Percentiles rank a stretch among this genome's conserved stretches.
Evolutionary conservation across 371 early-diverging fungal species (phyloP).

Genomic region (Aphelidium insulamus): DNA sequence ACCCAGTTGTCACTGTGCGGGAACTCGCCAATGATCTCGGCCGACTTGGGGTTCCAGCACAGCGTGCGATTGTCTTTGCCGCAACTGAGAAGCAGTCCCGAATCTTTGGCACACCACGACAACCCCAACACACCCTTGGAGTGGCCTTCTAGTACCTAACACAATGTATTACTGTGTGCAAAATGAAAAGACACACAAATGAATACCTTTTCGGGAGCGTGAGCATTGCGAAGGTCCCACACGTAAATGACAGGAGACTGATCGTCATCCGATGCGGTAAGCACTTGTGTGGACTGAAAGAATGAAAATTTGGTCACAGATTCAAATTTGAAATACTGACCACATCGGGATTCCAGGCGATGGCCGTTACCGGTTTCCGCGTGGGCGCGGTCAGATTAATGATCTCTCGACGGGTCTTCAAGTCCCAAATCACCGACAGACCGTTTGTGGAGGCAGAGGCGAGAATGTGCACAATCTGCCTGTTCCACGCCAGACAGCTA

Average conservation of each 20-base stretch:
- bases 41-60: slow-evolving; percentile 65
- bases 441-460: slow-evolving; percentile 78
- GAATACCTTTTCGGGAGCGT: slow-evolving; percentile 59
- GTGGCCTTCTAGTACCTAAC: slow-evolving; percentile 27
- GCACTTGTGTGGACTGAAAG: slow-evolving; percentile 58
- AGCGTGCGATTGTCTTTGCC: slow-evolving; percentile 81
- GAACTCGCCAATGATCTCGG: slow-evolving; percentile 50
- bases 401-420: slow-evolving; percentile 65
- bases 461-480: slow-evolving; percentile 76
- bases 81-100: slow-evolving; percentile 60
- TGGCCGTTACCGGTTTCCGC: slow-evolving; percentile 58
- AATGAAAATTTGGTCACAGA: neutral
- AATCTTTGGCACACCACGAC: slow-evolving; percentile 81
- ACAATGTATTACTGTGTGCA: slow-evolving; percentile 5
- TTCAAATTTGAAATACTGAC: slow-evolving; percentile 20
- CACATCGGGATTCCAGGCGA: slow-evolving; percentile 84
- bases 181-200: neutral
- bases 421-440: slow-evolving; percentile 84
- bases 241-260: slow-evolving; percentile 54
- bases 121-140: slow-evolving; percentile 62
- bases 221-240: slow-evolving; percentile 86
- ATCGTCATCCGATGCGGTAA: slow-evolving; percentile 78
- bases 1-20: slow-evolving; percentile 60
- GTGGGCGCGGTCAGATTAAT: slow-evolving; percentile 37
- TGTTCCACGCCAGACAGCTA: slow-evolving; percentile 77